A percentile compares a stretch with the other conserved stretches of the same genome.
Evolutionary conservation across 202 grass and related monocot species (phyloP).

Genomic region (Dendrocalamus latiflorus): DNA sequence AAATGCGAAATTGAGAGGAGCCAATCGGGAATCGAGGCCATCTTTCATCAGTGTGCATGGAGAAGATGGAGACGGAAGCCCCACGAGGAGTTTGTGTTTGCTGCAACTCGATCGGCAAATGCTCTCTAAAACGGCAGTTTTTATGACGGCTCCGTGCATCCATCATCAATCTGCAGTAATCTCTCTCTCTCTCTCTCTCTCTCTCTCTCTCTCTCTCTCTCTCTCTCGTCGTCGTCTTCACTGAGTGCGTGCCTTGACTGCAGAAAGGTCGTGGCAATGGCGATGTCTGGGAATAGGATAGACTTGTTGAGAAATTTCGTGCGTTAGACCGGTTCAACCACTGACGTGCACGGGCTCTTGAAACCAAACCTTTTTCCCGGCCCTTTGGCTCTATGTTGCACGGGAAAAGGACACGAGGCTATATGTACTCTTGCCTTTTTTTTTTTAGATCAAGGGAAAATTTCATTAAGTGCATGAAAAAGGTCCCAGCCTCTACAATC

Average conservation of each 20-base stretch:
- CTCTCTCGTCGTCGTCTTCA: neutral
- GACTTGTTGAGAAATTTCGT: constrained; percentile 36
- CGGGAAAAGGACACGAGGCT: neutral
- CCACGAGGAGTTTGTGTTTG: neutral
- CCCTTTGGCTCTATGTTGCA: neutral
- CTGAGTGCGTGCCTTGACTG: constrained; percentile 13
- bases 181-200: too few species aligned
- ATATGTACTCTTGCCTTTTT: neutral
- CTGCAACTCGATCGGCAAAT: constrained; percentile 24
- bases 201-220: too few species aligned
- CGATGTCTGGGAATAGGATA: neutral
- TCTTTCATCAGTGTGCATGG: neutral
- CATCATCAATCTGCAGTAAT: neutral
- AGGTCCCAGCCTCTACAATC: too few species aligned
- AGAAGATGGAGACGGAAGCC: neutral
- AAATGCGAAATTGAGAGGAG: neutral
- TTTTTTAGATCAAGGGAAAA: too few species aligned
- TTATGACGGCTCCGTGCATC: neutral
- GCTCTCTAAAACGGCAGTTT: neutral
- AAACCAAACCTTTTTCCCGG: neutral
- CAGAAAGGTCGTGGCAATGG: neutral
- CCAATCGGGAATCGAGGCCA: neutral
- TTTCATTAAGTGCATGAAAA: too few species aligned
- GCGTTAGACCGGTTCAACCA: neutral
- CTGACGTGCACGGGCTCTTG: neutral